A percentile compares a stretch with the other conserved stretches of the same genome.
phyloP scores from a whole-genome alignment of 208 protist genomes.

The Acanthamoeba divionensis region DNA sequence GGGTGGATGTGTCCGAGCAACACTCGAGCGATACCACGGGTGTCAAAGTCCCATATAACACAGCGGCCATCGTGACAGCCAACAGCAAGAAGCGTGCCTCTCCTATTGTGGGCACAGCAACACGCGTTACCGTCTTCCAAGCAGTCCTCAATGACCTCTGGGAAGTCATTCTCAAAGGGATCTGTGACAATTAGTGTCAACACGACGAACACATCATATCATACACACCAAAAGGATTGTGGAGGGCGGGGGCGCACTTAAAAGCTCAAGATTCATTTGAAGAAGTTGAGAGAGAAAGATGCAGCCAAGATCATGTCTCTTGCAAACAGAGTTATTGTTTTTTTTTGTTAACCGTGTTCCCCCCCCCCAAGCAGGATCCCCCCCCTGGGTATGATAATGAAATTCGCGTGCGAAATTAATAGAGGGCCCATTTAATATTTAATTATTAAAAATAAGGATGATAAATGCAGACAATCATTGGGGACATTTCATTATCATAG shows the following conservation, averaged over 20 bases:
- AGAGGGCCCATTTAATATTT: no score
- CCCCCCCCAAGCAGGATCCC: no score
- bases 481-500: no score
- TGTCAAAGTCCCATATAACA: slow-evolving; percentile 76
- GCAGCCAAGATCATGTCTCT: no score
- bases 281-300: no score
- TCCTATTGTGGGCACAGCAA: slow-evolving; percentile 65
- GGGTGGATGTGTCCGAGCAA: slow-evolving; percentile 53
- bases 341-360: no score
- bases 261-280: slow-evolving; percentile 6
- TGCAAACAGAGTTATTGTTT: no score
- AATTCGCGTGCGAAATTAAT: no score
- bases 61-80: slow-evolving; percentile 67
- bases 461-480: no score
- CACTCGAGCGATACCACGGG: slow-evolving; percentile 54
- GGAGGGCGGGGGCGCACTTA: background rate
- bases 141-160: slow-evolving; percentile 65
- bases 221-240: background rate
- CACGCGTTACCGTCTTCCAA: slow-evolving; percentile 48
- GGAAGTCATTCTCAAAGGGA: slow-evolving; percentile 55
- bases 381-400: no score
- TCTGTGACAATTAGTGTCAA: background rate
- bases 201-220: background rate
- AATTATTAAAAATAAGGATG: no score
- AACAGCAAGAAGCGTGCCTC: slow-evolving; percentile 69